phyloP scores from a whole-genome alignment of 2,329 filamentous ascomycete genomes.

The Basipetospora chlamydospora region DNA sequence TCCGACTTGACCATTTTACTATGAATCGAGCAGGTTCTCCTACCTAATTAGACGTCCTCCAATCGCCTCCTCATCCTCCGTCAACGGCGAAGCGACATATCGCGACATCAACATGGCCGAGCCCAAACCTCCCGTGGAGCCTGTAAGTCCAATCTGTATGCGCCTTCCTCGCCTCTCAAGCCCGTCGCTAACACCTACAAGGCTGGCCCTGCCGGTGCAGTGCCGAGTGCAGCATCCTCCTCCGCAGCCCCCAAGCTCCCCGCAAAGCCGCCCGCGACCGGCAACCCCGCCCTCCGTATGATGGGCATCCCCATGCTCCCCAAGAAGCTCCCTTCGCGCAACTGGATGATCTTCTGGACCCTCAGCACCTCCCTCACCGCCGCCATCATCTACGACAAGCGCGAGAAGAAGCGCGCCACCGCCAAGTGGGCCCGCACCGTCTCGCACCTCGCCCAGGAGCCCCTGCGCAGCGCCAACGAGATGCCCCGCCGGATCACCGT shows the following conservation, averaged over 20 bases:
- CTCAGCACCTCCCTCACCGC: slow-evolving; percentile 64
- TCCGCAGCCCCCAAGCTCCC: slow-evolving; percentile 2
- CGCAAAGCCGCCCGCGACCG: neutral
- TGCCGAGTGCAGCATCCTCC: neutral
- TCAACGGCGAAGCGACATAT: too few relatives aligned
- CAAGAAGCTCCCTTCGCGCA: slow-evolving; percentile 76
- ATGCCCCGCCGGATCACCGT: slow-evolving; percentile 77
- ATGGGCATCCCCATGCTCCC: slow-evolving; percentile 77
- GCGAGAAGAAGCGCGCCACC: slow-evolving; percentile 73
- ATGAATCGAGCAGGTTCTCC: too few relatives aligned
- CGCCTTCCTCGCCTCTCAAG: neutral
- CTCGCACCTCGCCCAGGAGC: slow-evolving; percentile 66
- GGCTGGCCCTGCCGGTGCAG: neutral
- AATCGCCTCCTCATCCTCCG: too few relatives aligned
- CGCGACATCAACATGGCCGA: slow-evolving; percentile 5
- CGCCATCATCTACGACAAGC: slow-evolving; percentile 80
- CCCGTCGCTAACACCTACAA: slow-evolving; percentile 1
- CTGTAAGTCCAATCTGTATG: neutral
- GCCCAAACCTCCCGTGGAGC: slow-evolving; percentile 2
- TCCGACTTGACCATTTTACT: too few relatives aligned
- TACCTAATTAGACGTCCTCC: too few relatives aligned
- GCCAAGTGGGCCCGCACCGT: slow-evolving; percentile 79
- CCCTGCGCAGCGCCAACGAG: slow-evolving; percentile 49
- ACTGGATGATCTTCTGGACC: slow-evolving; percentile 92
- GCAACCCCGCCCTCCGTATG: slow-evolving; percentile 62